Evolutionary conservation across 2,329 filamentous ascomycete genomes (phyloP), one percentile per base, ranked within the genome.

Genomic region (Alternaria ethzedia): DNA sequence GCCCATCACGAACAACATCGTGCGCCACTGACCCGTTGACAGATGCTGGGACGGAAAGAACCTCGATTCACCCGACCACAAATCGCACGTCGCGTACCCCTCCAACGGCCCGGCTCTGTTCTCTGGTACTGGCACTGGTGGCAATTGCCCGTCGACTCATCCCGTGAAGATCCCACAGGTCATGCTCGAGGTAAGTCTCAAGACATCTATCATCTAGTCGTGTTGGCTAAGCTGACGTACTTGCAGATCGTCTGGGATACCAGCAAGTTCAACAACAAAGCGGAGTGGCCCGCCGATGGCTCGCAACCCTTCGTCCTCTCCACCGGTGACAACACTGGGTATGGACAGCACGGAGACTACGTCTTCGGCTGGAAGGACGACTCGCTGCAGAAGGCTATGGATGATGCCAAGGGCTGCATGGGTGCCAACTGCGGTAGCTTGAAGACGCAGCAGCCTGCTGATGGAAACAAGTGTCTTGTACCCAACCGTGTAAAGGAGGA

Each of bases 21-120:
- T 10, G 12, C 10, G 3, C 10, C n/a, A 57, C 52, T 71, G 63
- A 41, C 65, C 44, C 51, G 82, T 81, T 81, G 81, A 84, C 59
- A 83, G 83, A 56, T 79, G 78, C 62, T 85, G 83, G 83, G 83
- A 85, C 59, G 83, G 83, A 64, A 79, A 78, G 67, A 84, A 84
- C 70, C 63, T 83, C 6, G 83, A 89, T 75, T 64, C 61, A 4
- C 64, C 64, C 3, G 64, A 65, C 28, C 87, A 89, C 82, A 84
- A 84, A 78, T 82, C 82, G 64, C 88, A 83, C 67, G 80, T 83
- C 13, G 76, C 82, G 7, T 83, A 83, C 58, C 82, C 82, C 1
- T 73, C 67, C 25, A 75, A 65, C 20, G 75, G 74, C 1, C 73
- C 74, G 12, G 66, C 69, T 12, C 8, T 57, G 1, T 76, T 76